phyloP scores from a whole-genome alignment of 257 asterid genomes.

The Solanum boliviense region DNA sequence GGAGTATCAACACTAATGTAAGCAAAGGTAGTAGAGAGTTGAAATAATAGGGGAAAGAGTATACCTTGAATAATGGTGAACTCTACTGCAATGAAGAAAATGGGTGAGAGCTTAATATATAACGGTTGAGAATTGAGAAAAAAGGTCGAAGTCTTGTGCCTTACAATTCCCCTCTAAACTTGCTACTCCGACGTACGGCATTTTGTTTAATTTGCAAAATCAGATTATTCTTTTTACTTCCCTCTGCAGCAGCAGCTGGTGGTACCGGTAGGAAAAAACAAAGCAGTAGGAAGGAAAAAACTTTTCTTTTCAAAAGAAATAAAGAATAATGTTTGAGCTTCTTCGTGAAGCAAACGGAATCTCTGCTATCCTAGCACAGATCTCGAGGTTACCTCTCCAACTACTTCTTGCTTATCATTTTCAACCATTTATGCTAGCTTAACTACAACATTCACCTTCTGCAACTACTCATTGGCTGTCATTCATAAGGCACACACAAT shows the following conservation, averaged over 20 bases:
- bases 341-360: conserved; percentile 30
- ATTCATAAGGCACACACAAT: neutral
- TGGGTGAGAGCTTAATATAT: neutral
- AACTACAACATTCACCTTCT: neutral
- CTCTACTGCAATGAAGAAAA: neutral
- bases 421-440: neutral
- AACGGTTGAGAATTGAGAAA: neutral
- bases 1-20: neutral
- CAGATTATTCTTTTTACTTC: neutral
- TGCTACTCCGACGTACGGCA: conserved; percentile 3
- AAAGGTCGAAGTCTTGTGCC: neutral
- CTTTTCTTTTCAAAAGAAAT: neutral
- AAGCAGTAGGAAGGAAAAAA: neutral
- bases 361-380: conserved; percentile 4
- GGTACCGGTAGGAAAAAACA: neutral
- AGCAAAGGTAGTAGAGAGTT: neutral
- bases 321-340: conserved; percentile 6
- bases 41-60: neutral
- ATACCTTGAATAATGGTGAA: neutral
- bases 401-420: neutral
- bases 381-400: conserved; percentile 8
- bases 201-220: neutral
- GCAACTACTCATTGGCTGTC: neutral
- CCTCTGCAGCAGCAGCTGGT: neutral
- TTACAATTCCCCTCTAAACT: conserved; percentile 5